A percentile compares a stretch with the other conserved stretches of the same genome.
These are phyloP conservation scores for Priceomyces melissophilus DNA, from an alignment of 805 yeast species.

Conservation along the genomic window DNA sequence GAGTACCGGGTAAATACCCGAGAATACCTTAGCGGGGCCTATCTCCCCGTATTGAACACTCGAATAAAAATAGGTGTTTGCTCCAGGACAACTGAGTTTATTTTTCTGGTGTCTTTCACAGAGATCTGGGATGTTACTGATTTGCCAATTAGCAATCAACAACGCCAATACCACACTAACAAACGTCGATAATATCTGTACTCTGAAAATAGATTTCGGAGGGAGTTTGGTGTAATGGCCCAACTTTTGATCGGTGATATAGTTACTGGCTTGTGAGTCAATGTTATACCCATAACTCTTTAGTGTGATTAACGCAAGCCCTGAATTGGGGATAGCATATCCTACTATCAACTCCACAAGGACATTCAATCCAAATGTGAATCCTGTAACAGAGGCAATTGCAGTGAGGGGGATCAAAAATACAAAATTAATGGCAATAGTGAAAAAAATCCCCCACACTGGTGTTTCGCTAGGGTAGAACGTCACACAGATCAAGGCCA, in stretches of 20 bases:
- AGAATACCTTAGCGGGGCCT: slow-evolving; percentile 58
- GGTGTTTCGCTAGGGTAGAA: slow-evolving; percentile 55
- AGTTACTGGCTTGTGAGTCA: slow-evolving; percentile 62
- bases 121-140: slow-evolving; percentile 31
- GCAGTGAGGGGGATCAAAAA: slow-evolving; percentile 62
- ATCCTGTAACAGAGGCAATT: slow-evolving; percentile 60
- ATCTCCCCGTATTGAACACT: slow-evolving; percentile 55
- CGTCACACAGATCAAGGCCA: slow-evolving; percentile 43
- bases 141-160: slow-evolving; percentile 38
- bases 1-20: slow-evolving; percentile 50
- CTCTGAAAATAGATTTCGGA: slow-evolving; percentile 56
- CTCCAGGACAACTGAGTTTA: slow-evolving; percentile 39
- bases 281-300: slow-evolving; percentile 51
- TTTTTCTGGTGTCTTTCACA: slow-evolving; percentile 36
- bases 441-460: slow-evolving; percentile 60
- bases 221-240: slow-evolving; percentile 62
- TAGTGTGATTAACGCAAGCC: slow-evolving; percentile 55
- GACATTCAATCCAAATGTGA: slow-evolving; percentile 57
- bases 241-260: slow-evolving; percentile 41
- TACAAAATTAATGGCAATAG: slow-evolving; percentile 50
- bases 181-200: slow-evolving; percentile 37
- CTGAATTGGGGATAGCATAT: slow-evolving; percentile 56
- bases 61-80: slow-evolving; percentile 49
- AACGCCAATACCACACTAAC: slow-evolving; percentile 32
- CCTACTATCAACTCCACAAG: slow-evolving; percentile 64